Evolutionary conservation across 2,329 filamentous ascomycete species (phyloP).

Genomic region (Elsinoe arachidis): DNA sequence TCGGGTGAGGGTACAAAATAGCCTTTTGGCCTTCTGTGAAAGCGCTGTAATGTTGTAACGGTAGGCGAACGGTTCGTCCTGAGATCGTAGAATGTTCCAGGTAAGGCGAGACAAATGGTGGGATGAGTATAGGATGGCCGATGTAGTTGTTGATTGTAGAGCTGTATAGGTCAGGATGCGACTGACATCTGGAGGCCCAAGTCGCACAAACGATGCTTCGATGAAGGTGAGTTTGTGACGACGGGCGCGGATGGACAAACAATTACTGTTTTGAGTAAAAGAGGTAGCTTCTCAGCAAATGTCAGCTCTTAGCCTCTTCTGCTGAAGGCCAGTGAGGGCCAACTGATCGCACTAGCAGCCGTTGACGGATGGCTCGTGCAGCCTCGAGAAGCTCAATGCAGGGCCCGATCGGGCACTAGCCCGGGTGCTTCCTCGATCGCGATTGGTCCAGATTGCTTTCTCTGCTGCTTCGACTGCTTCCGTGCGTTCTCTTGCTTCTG

Average conservation of each 20-base stretch:
- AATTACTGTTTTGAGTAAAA: constrained; percentile 4
- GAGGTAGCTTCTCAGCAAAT: background rate
- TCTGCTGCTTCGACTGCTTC: constrained; percentile 12
- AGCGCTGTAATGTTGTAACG: constrained; percentile 10
- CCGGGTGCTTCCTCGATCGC: background rate
- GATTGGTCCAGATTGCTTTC: background rate
- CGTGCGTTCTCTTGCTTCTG: constrained; percentile 12
- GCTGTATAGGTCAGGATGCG: background rate
- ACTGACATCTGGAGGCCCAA: background rate
- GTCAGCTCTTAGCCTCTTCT: background rate
- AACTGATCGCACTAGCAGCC: constrained; percentile 13
- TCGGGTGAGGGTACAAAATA: background rate
- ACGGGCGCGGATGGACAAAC: background rate
- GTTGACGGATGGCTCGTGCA: constrained; percentile 14
- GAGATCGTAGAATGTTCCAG: constrained; percentile 10
- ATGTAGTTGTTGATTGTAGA: background rate
- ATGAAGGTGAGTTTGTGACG: background rate
- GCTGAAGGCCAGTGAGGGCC: background rate
- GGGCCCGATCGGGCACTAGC: constrained; percentile 5
- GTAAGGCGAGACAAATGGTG: constrained; percentile 8
- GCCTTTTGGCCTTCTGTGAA: background rate
- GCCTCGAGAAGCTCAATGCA: constrained; percentile 7
- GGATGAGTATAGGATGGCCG: background rate
- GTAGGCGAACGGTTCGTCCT: constrained; percentile 5
- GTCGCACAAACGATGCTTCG: no score